Evolutionary conservation across 495 filamentous ascomycete genomes (phyloP).

Genomic region (Glonium stellatum): DNA sequence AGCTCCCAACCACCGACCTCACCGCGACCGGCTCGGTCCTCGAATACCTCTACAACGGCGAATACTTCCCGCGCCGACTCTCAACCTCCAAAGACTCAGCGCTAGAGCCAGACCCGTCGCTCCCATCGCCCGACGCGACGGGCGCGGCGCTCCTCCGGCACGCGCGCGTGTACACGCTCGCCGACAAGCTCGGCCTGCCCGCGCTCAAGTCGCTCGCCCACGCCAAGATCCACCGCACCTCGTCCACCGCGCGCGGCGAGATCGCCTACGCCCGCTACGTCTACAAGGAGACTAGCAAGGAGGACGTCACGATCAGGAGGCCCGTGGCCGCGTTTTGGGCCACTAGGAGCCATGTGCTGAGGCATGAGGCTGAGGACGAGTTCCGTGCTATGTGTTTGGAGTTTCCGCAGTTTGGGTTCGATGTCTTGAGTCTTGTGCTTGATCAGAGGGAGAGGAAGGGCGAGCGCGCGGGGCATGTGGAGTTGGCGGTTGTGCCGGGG

Average conservation of each 20-base stretch:
- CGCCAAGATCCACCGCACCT: slow-evolving; percentile 82
- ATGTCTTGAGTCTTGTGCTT: slow-evolving; percentile 68
- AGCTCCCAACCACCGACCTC: slow-evolving; percentile 62
- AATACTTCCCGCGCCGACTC: slow-evolving; percentile 72
- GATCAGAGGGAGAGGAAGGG: slow-evolving; percentile 57
- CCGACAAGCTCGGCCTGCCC: slow-evolving; percentile 67
- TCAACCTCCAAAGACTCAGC: slow-evolving; percentile 41
- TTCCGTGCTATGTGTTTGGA: slow-evolving; percentile 79
- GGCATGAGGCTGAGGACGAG: slow-evolving; percentile 74
- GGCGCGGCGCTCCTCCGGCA: slow-evolving; percentile 77
- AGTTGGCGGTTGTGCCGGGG: slow-evolving; percentile 27
- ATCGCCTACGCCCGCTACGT: slow-evolving; percentile 86
- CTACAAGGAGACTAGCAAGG: slow-evolving; percentile 63
- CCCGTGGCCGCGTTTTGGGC: slow-evolving; percentile 93
- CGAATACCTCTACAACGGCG: slow-evolving; percentile 85
- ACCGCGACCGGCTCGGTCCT: slow-evolving; percentile 82
- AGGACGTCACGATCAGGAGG: slow-evolving; percentile 67
- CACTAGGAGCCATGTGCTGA: slow-evolving; percentile 65
- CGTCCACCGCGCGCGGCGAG: slow-evolving; percentile 77
- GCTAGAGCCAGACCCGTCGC: slow-evolving; percentile 52
- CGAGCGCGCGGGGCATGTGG: slow-evolving; percentile 31
- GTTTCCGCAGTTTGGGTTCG: slow-evolving; percentile 83
- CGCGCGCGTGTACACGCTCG: slow-evolving; percentile 81
- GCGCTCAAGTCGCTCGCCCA: slow-evolving; percentile 71
- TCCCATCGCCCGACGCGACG: slow-evolving; percentile 57